These are phyloP conservation scores for Raffaelea arxii DNA, from an alignment of 2,329 filamentous ascomycete species.

Conservation along the genomic window DNA sequence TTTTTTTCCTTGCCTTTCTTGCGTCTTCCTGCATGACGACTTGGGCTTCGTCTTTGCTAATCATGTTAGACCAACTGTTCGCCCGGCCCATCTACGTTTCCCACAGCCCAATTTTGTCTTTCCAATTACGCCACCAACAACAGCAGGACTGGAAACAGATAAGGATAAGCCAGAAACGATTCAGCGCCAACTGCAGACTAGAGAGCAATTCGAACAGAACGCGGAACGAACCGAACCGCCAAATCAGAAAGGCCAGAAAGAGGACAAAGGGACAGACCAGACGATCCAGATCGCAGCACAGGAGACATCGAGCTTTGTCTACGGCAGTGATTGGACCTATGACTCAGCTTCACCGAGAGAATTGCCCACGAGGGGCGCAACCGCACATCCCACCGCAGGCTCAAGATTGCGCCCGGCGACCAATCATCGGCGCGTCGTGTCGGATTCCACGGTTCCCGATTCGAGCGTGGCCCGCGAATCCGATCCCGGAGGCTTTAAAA, in stretches of 20 bases:
- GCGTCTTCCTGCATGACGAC: too few relatives aligned
- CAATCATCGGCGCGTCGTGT: slow-evolving; percentile 55
- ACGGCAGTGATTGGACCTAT: slow-evolving; percentile 32
- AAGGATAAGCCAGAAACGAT: slow-evolving; percentile 19
- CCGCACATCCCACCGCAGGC: slow-evolving; percentile 11
- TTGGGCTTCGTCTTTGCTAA: not conserved
- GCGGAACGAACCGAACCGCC: too few relatives aligned
- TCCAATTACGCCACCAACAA: slow-evolving; percentile 50
- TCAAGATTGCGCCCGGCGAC: slow-evolving; percentile 13
- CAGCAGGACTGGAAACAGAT: slow-evolving; percentile 41
- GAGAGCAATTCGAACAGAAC: too few relatives aligned
- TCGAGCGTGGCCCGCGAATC: slow-evolving; percentile 39
- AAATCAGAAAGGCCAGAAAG: too few relatives aligned
- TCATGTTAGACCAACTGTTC: slow-evolving; percentile 45
- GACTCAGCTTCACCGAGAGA: slow-evolving; percentile 28
- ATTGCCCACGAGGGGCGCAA: slow-evolving; percentile 14
- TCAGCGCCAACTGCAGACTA: too few relatives aligned
- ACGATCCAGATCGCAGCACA: too few relatives aligned
- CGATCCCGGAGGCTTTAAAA: slow-evolving; percentile 62
- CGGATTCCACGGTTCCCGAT: slow-evolving; percentile 69
- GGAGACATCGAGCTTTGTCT: slow-evolving; percentile 11
- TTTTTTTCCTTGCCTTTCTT: slow-evolving; percentile 20
- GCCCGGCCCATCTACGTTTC: slow-evolving; percentile 51
- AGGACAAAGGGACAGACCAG: too few relatives aligned
- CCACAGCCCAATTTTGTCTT: slow-evolving; percentile 52